Percentiles rank a stretch among this genome's conserved stretches.
Evolutionary conservation across 148 eudicot genomes (phyloP).

Genomic region (Rhododendron molle): DNA sequence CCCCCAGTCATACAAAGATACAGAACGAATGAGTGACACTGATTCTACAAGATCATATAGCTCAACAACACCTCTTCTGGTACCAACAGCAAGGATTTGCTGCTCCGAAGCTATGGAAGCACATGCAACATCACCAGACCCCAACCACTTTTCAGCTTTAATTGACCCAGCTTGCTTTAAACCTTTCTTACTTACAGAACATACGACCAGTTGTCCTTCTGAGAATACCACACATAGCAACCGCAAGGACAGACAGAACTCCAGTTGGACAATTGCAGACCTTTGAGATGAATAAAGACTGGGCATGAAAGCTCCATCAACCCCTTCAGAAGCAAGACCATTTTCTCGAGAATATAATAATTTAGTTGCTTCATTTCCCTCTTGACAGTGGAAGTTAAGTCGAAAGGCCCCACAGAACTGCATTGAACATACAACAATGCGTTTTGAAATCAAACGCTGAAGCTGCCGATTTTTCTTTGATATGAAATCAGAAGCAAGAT

Average conservation of each 20-base stretch:
- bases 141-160: conserved; percentile 63
- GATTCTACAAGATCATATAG: conserved; percentile 76
- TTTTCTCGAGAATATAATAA: conserved; percentile 36
- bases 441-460: neutral
- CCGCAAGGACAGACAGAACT: conserved; percentile 53
- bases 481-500: conserved; percentile 7
- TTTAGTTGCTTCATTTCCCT: conserved; percentile 34
- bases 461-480: neutral
- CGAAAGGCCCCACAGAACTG: conserved; percentile 84
- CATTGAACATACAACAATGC: conserved; percentile 18
- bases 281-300: conserved; percentile 29
- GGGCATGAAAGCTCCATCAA: conserved; percentile 27
- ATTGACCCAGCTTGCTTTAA: conserved; percentile 67
- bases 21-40: conserved; percentile 60
- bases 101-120: conserved; percentile 51
- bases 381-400: conserved; percentile 39
- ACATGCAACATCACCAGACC: conserved; percentile 77
- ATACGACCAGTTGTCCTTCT: conserved; percentile 68
- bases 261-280: conserved; percentile 58
- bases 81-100: conserved; percentile 89
- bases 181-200: conserved; percentile 85
- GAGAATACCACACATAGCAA: conserved; percentile 61
- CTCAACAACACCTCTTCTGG: conserved; percentile 75
- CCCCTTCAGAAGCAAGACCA: conserved; percentile 47
- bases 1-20: conserved; percentile 25